These are phyloP conservation scores for Globisporangium mamillatum DNA, from an alignment of 352 stramenopile genomes.

Conservation along the genomic window DNA sequence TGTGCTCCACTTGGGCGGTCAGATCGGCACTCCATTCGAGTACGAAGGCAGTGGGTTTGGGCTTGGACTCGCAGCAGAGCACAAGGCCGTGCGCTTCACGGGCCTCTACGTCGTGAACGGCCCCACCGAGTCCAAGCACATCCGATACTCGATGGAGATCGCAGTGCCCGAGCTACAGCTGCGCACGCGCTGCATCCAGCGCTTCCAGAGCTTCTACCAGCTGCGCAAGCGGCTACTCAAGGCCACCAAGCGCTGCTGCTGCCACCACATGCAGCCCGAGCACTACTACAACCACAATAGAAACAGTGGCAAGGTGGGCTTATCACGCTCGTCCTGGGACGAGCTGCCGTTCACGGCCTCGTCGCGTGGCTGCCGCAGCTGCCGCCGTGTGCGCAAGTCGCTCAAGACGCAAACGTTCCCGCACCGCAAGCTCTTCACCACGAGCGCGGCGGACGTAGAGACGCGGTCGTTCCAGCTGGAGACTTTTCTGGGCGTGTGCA, in stretches of 20 bases:
- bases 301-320: constrained; percentile 16
- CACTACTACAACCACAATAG: constrained; percentile 7
- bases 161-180: constrained; percentile 39
- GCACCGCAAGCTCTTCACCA: constrained; percentile 43
- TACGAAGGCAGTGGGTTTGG: not conserved
- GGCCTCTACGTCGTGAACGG: constrained; percentile 58
- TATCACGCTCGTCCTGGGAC: constrained; percentile 15
- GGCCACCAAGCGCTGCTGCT: constrained; percentile 43
- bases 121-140: constrained; percentile 41
- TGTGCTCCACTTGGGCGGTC: not conserved
- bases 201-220: constrained; percentile 54
- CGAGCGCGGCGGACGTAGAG: constrained; percentile 43
- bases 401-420: constrained; percentile 50
- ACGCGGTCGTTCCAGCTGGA: constrained; percentile 49
- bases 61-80: not conserved
- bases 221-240: constrained; percentile 51
- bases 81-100: constrained; percentile 44
- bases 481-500: constrained; percentile 41
- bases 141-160: constrained; percentile 71
- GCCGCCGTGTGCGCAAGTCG: constrained; percentile 30
- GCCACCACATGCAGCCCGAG: constrained; percentile 20
- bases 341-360: constrained; percentile 20
- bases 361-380: constrained; percentile 35
- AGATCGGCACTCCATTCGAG: constrained; percentile 9
- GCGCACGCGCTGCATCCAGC: constrained; percentile 45